phyloP scores from a whole-genome alignment of 164 flowering plant genomes.

The Taxillus chinensis region DNA sequence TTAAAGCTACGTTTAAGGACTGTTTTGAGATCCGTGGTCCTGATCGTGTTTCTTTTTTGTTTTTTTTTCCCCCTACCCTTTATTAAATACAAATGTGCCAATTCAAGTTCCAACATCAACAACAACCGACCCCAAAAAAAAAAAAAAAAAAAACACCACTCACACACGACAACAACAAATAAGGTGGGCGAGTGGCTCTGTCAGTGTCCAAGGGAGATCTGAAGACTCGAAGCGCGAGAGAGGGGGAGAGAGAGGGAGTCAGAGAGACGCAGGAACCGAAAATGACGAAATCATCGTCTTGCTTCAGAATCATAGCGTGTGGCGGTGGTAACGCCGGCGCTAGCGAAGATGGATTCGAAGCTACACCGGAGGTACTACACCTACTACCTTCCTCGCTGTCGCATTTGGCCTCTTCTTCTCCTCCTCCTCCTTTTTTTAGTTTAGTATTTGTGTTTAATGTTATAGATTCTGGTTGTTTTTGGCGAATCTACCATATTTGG shows the following conservation, averaged over 20 bases:
- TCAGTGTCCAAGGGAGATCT: neutral
- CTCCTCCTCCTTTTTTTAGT: neutral
- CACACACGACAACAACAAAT: neutral
- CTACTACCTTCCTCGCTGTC: neutral
- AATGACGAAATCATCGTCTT: conserved; percentile 58
- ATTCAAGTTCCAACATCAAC: neutral
- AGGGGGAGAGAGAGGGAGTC: conserved; percentile 5
- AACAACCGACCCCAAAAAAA: no score
- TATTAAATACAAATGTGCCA: neutral
- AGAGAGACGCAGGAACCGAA: neutral
- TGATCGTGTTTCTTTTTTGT: no score
- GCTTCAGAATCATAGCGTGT: conserved; percentile 67
- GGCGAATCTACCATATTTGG: no score
- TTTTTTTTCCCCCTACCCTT: no score
- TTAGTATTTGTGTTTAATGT: neutral
- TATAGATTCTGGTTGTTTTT: no score
- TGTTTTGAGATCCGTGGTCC: neutral
- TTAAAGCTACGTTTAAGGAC: neutral
- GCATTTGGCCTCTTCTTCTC: neutral
- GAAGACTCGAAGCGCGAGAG: neutral
- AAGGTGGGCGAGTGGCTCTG: neutral
- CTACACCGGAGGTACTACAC: conserved; percentile 24
- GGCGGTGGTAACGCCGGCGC: conserved; percentile 31
- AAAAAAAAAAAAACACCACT: no score
- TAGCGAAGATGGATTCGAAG: conserved; percentile 28